phyloP scores from a whole-genome alignment of 2,329 filamentous ascomycete species.

The Claviceps lovelessii region DNA sequence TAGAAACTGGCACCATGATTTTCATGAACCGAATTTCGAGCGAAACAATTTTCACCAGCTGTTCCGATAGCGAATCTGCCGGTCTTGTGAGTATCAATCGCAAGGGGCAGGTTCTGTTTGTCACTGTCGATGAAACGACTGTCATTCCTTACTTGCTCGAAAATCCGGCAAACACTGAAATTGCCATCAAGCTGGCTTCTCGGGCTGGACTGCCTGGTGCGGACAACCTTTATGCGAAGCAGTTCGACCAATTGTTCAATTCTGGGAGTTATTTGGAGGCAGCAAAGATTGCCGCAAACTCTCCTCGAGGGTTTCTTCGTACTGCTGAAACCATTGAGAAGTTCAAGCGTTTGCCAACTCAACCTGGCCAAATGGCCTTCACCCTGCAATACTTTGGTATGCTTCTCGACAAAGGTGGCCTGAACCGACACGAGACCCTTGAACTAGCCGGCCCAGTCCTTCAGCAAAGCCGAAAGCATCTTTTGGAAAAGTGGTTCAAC shows the following conservation, averaged over 20 bases:
- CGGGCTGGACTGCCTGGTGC: conserved; percentile 87
- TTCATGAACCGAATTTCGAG: conserved; percentile 99
- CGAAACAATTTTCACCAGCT: conserved; percentile 96
- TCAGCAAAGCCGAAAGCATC: conserved; percentile 82
- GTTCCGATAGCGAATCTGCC: conserved; percentile 65
- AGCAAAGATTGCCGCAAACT: conserved; percentile 92
- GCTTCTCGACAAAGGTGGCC: conserved; percentile 81
- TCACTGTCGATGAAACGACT: conserved; percentile 81
- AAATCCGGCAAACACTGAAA: conserved; percentile 83
- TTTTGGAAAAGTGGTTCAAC: conserved; percentile 95
- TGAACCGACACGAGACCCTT: conserved; percentile 88
- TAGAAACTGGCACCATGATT: conserved; percentile 88
- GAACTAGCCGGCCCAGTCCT: conserved; percentile 89
- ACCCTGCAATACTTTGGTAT: conserved; percentile 97
- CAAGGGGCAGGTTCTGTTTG: conserved; percentile 90
- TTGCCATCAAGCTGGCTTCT: conserved; percentile 93
- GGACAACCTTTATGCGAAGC: conserved; percentile 80
- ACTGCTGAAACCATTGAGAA: conserved; percentile 91
- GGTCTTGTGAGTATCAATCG: conserved; percentile 93
- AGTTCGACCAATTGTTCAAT: conserved; percentile 78
- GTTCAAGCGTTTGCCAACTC: conserved; percentile 74
- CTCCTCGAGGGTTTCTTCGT: conserved; percentile 85
- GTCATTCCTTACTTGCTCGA: conserved; percentile 91
- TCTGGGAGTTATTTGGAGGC: conserved; percentile 73
- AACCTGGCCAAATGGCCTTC: conserved; percentile 76